Evolutionary conservation across 163 green algal genomes (phyloP), one percentile per base, ranked within the genome.

Genomic region (Picocystis sp.): DNA sequence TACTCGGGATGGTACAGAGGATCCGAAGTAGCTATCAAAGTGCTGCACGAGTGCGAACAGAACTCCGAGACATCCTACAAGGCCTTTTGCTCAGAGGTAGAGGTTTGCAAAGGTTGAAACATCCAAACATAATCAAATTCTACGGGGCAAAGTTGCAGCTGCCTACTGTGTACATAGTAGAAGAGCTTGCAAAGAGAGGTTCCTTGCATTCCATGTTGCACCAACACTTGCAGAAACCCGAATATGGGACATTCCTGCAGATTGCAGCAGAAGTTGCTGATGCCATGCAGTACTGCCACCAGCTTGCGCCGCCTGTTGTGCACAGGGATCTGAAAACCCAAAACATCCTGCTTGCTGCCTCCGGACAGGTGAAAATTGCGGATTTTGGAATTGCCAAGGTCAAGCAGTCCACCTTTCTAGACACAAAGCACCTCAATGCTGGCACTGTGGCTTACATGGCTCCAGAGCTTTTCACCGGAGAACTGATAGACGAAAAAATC

Each of bases 101-200:
- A 58, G 2, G 63, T 93, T 75, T 94, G 41, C 74, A 75, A 38
- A 52, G 54, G 15, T 69, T 94, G 43, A 61, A 75, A 17, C 83
- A 93, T 59, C 57, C 73, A 29, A 93, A 94, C 73, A 94, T 96
- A 50, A 86, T 96, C 56, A 61, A 67, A 11, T 71, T 84, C 24
- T 53, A 76, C 38, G 78, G 64, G 0, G 69, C 72, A 0, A 82
- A 71, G 52, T 51, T 80, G 22, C 62, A 63, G 1, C 68, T 68
- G 1, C 74, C 71, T 2, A 48, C 74, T 57, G 56, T 77, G 2
- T 76, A 61, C 58, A 71, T 86, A 10, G 53, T 86, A 2, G 68
- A 81, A 52, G 72, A 75, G 52, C 47, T 77, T 2, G 64, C 60
- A 13, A n/a, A 54, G 22, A 22, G 55, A 1, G 70, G 66, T 12